Percentiles rank a stretch among this genome's conserved stretches.
Conservation (phyloP, 805 yeast genomes). For the Cyberlindnera americana region DNA sequence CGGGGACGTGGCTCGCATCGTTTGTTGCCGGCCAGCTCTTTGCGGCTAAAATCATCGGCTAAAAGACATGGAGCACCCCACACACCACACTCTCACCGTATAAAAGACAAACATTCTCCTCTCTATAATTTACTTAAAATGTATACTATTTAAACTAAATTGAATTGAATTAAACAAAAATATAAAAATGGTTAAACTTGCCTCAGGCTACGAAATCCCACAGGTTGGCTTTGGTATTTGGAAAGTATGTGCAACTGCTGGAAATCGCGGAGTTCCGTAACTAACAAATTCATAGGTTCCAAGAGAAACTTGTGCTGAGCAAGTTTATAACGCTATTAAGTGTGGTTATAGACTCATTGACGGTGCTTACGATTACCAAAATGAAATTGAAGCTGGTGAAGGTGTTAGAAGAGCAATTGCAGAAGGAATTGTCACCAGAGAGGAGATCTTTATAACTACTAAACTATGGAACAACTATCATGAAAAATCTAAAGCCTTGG, state of each 20-base stretch:
- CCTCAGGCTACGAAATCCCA: conserved; percentile 21
- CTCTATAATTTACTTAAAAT: too few relatives aligned
- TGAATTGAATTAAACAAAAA: too few relatives aligned
- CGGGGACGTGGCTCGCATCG: too few relatives aligned
- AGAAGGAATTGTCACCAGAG: conserved; percentile 41
- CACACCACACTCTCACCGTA: too few relatives aligned
- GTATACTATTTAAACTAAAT: too few relatives aligned
- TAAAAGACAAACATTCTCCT: too few relatives aligned
- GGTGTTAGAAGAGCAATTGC: conserved; percentile 45
- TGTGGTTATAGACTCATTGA: conserved; percentile 71
- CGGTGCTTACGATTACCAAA: conserved; percentile 65
- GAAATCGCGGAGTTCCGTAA: background rate
- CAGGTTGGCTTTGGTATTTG: conserved; percentile 22
- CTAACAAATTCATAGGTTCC: conserved; percentile 2
- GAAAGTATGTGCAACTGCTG: conserved; percentile 14
- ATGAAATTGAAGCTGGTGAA: conserved; percentile 54
- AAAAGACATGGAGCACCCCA: too few relatives aligned
- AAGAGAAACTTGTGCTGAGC: conserved; percentile 34
- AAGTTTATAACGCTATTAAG: conserved; percentile 58
- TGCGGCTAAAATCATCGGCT: too few relatives aligned
- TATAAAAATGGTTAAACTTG: conserved; percentile 14
- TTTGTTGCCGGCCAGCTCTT: too few relatives aligned
- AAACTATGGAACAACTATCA: conserved; percentile 62
- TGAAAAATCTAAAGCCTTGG: conserved; percentile 17
- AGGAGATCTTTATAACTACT: conserved; percentile 65